Conservation (phyloP, 768 basidiomycete species). For the Mycena albidolilacea region DNA sequence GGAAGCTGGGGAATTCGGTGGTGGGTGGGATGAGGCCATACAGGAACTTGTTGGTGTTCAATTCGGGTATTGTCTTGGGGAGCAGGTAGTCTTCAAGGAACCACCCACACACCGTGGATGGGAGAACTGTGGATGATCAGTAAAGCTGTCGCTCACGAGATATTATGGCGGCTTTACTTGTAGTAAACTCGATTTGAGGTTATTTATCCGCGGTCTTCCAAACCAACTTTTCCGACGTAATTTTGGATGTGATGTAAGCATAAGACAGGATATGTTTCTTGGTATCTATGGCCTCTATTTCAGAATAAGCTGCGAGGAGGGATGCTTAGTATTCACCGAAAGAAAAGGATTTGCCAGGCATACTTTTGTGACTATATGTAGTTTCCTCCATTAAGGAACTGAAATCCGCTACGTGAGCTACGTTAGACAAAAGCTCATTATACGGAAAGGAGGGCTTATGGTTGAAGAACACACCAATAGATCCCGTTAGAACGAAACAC, state of each 20-base stretch:
- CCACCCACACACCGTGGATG: conserved; percentile 20
- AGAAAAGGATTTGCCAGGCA: neutral
- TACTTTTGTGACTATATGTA: conserved; percentile 15
- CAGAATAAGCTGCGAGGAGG: conserved; percentile 17
- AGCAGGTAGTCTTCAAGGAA: conserved; percentile 11
- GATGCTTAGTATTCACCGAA: neutral
- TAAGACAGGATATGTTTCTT: conserved; percentile 15
- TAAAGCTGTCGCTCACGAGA: neutral
- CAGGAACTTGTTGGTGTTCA: conserved; percentile 26
- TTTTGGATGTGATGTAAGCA: conserved; percentile 32
- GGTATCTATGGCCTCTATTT: conserved; percentile 33
- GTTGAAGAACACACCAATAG: conserved; percentile 38
- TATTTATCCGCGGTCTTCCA: conserved; percentile 37
- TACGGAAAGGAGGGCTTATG: conserved; percentile 1
- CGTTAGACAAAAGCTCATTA: neutral
- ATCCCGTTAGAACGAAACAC: conserved; percentile 44
- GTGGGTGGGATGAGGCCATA: conserved; percentile 8
- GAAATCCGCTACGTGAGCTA: conserved; percentile 15
- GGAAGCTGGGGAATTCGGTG: conserved; percentile 5
- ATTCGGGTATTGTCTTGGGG: conserved; percentile 2
- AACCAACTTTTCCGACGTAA: conserved; percentile 32
- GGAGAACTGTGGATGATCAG: conserved; percentile 11
- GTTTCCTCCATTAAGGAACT: conserved; percentile 4
- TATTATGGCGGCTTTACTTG: conserved; percentile 1
- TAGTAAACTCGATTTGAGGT: conserved; percentile 38